Conservation (phyloP, 352 stramenopile genomes). For the Peronospora farinosa region DNA sequence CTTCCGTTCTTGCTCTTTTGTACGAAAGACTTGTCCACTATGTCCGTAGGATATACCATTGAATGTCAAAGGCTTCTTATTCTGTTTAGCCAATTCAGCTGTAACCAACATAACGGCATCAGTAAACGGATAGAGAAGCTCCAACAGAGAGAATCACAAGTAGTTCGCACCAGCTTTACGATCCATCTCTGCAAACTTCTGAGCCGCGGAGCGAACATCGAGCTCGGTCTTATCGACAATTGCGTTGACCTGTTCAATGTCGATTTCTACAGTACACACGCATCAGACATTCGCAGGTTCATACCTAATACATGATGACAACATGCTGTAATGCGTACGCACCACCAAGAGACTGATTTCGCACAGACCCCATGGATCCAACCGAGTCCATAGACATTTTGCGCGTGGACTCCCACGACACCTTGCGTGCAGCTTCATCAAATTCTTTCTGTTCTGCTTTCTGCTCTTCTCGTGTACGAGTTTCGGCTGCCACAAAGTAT, state of each 20-base stretch:
- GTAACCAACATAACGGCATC: conserved; percentile 5
- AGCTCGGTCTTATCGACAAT: conserved; percentile 45
- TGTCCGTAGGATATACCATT: conserved; percentile 28
- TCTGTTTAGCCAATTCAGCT: conserved; percentile 34
- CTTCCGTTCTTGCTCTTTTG: conserved; percentile 26
- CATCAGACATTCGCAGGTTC: neutral
- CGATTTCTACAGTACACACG: conserved; percentile 26
- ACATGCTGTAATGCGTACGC: neutral
- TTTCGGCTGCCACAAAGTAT: conserved; percentile 21
- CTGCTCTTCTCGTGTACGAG: conserved; percentile 27
- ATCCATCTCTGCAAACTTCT: conserved; percentile 63
- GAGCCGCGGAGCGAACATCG: conserved; percentile 45
- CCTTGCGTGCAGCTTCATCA: conserved; percentile 29
- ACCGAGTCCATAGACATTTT: conserved; percentile 38
- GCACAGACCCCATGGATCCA: conserved; percentile 27
- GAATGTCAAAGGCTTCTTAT: conserved; percentile 35
- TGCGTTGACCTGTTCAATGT: conserved; percentile 52
- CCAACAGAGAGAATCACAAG: neutral
- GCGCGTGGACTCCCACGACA: conserved; percentile 29
- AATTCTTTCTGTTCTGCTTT: conserved; percentile 28
- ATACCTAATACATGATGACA: neutral
- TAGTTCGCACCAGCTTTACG: conserved; percentile 41
- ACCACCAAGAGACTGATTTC: conserved; percentile 40
- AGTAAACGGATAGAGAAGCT: conserved; percentile 1
- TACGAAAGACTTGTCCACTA: conserved; percentile 19